phyloP scores from a whole-genome alignment of 129 eudicot species.

The Daucus carota region DH1_v3.0 NC_030382.2:45654001-45654500 shows the following conservation, averaged over 20 bases:
- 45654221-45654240: background rate
- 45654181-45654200: background rate
- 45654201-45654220: background rate
- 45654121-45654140: background rate
- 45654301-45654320: background rate
- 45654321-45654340: background rate
- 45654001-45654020: background rate
- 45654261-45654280: background rate
- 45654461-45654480: too few relatives aligned
- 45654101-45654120: background rate
- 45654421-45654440: too few relatives aligned
- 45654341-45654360: too few relatives aligned
- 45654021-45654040: background rate
- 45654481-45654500: too few relatives aligned
- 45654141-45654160: background rate
- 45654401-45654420: too few relatives aligned
- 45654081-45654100: background rate
- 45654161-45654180: background rate
- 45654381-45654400: too few relatives aligned
- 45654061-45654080: background rate
- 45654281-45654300: background rate
- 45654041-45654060: background rate
- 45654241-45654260: background rate
- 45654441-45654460: too few relatives aligned
- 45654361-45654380: too few relatives aligned